These are phyloP conservation scores for Wickerhamiella qilinensis DNA, from an alignment of 805 yeast genomes.

Conservation along the genomic window DNA sequence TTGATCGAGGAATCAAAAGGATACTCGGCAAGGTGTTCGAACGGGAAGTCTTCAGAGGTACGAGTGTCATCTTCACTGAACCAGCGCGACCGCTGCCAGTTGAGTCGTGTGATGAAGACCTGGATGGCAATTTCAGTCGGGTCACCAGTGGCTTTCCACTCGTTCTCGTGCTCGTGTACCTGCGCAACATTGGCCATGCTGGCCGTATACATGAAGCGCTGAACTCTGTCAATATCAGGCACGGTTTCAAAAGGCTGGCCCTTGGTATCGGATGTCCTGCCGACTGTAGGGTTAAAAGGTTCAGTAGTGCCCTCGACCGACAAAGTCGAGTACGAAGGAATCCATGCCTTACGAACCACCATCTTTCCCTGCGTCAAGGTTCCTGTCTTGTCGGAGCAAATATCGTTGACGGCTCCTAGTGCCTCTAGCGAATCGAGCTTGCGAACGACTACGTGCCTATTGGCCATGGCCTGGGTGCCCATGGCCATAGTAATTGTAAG, in stretches of 20 bases:
- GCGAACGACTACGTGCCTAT: constrained; percentile 54
- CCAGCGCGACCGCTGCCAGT: constrained; percentile 16
- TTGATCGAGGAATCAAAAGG: constrained; percentile 65
- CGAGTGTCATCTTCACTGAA: constrained; percentile 2
- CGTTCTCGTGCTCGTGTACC: constrained; percentile 34
- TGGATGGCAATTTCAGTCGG: constrained; percentile 84
- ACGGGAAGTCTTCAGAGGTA: constrained; percentile 2
- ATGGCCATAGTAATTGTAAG: constrained; percentile 77
- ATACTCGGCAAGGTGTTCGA: constrained; percentile 39
- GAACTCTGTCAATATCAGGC: too few species aligned
- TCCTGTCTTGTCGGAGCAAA: constrained; percentile 74
- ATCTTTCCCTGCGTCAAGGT: constrained; percentile 68
- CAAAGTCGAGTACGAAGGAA: constrained; percentile 46
- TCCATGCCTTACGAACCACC: constrained; percentile 56
- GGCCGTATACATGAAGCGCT: constrained; percentile 49
- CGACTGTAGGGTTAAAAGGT: constrained; percentile 49
- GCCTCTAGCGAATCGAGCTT: constrained; percentile 67
- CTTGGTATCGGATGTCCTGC: constrained; percentile 26
- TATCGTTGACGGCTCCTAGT: constrained; percentile 61
- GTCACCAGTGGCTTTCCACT: constrained; percentile 75
- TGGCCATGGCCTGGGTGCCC: constrained; percentile 60
- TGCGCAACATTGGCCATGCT: constrained; percentile 69
- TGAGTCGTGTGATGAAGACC: constrained; percentile 50
- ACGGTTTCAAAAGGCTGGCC: constrained; percentile 20
- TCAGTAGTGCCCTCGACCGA: constrained; percentile 38